Evolutionary conservation across 1,139 yeast genomes (phyloP), one percentile per base, ranked within the genome.

Genomic region (Torulaspora globosa): DNA sequence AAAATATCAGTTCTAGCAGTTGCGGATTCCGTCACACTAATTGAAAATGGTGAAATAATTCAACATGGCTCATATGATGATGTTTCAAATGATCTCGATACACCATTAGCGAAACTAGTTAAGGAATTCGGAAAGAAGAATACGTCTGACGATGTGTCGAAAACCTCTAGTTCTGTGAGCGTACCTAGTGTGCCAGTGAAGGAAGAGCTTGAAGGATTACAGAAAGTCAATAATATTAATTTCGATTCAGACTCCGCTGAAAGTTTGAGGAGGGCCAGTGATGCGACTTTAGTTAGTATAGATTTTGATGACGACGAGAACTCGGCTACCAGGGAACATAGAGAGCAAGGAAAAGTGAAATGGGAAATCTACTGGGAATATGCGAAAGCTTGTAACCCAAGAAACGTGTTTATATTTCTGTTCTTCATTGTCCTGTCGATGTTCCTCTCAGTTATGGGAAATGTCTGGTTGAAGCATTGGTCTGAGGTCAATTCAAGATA

Each of bases 381-480:
- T 62, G 95, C 95, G 19, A 79, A 76, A 55, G 96, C 97, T 0
- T 89, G 97, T 71, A 87, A 88, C 54, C 78, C 86, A n/a, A 67
- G 63, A 42, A 80, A 80, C 54, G 96, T 90, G 14, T 31, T 71
- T 0, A 56, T 82, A 3, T 81, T 82, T 61, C 61, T 87, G 47
- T 46, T 65, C 10, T 72, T 76, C 51, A 73, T 80, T 36, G 60
- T 83, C 16, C 41, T 70, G 5, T 75, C 89, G 1, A 84, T 82
- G 76, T 69, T 77, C 16, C 65, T 85, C 38, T 76, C 80, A 47
- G 86, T 82, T 36, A 66, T 70, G 41, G 76, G 90, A 36, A 88
- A 83, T 62, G 77, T 92, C 43, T 92, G 98, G 98, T 78, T 92
- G 60, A 92, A 92, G 65, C 90, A 88, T 65, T 94, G 98, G 98